phyloP scores from a whole-genome alignment of 179 eudicot species.

The Nepenthes alata region DNA sequence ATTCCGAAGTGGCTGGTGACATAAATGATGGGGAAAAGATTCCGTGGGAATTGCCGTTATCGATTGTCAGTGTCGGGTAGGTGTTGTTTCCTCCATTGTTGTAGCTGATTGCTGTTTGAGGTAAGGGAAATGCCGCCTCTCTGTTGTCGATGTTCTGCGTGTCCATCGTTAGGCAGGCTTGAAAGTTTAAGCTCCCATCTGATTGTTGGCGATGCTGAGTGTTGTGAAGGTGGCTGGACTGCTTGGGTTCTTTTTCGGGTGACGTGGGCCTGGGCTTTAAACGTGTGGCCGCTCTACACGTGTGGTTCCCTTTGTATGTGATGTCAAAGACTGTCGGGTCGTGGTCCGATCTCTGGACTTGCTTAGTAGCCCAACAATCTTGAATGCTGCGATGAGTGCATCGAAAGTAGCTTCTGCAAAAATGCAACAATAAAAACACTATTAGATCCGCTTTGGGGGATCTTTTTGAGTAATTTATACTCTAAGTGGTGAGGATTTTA shows the following conservation, averaged over 20 bases:
- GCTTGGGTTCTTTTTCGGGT: conserved; percentile 24
- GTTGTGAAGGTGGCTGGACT: conserved; percentile 8
- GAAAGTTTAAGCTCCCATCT: conserved; percentile 24
- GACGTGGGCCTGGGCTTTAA: conserved; percentile 35
- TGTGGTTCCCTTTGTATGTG: conserved; percentile 67
- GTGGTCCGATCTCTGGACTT: conserved; percentile 73
- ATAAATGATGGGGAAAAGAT: conserved; percentile 25
- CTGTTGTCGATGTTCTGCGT: conserved; percentile 22
- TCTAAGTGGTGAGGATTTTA: no score
- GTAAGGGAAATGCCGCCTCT: conserved; percentile 27
- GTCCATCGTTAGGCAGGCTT: conserved; percentile 32
- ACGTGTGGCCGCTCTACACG: conserved; percentile 29
- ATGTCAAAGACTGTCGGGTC: conserved; percentile 49
- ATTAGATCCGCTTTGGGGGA: conserved; percentile 5
- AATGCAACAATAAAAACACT: conserved; percentile 6
- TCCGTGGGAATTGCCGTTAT: conserved; percentile 18
- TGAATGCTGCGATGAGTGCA: conserved; percentile 64
- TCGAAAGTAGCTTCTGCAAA: conserved; percentile 83
- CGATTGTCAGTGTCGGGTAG: conserved; percentile 18
- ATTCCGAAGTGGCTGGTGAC: conserved; percentile 53
- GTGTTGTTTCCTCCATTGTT: conserved; percentile 16
- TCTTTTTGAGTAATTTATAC: neutral
- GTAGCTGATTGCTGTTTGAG: conserved; percentile 20
- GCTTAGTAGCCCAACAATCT: conserved; percentile 67
- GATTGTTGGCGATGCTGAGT: conserved; percentile 19